Evolutionary conservation across 176 grass and related monocot genomes (phyloP).

Genomic region (Aegilops speltoides): DNA sequence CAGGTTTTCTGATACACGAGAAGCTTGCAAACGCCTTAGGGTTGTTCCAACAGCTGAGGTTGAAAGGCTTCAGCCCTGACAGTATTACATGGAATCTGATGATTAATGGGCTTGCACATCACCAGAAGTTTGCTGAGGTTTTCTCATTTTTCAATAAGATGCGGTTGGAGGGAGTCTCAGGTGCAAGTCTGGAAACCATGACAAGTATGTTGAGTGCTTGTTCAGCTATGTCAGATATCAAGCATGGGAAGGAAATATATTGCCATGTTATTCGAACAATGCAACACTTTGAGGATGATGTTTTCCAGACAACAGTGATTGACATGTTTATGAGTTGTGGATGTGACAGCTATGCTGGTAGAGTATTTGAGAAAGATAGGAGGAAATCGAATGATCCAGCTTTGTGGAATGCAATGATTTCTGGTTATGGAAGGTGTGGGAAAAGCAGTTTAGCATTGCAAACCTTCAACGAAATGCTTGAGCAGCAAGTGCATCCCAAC

Average conservation of each 20-base stretch:
- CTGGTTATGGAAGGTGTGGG: constrained; percentile 44
- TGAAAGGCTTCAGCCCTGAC: constrained; percentile 36
- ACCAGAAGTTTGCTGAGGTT: constrained; percentile 11
- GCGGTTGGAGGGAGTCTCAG: constrained; percentile 9
- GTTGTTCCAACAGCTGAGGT: constrained; percentile 31
- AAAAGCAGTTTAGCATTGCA: constrained; percentile 28
- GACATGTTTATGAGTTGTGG: constrained; percentile 52
- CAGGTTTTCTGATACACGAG: constrained; percentile 22
- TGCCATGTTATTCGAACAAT: constrained; percentile 40
- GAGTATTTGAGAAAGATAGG: constrained; percentile 18
- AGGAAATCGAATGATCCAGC: constrained; percentile 27
- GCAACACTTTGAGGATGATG: constrained; percentile 30
- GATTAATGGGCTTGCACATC: constrained; percentile 37
- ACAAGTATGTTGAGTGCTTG: constrained; percentile 39
- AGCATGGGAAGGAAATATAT: constrained; percentile 43
- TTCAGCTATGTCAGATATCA: constrained; percentile 31
- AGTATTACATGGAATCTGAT: constrained; percentile 34
- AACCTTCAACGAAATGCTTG: constrained; percentile 34
- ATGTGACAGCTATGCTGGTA: constrained; percentile 28
- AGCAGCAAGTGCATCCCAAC: constrained; percentile 31
- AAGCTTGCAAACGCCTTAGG: neutral
- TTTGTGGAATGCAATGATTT: constrained; percentile 50
- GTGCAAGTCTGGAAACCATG: constrained; percentile 39
- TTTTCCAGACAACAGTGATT: constrained; percentile 46
- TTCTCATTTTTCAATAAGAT: constrained; percentile 34